Evolutionary conservation across 345 rosid species (phyloP).

Genomic region (Jatropha curcas): DNA sequence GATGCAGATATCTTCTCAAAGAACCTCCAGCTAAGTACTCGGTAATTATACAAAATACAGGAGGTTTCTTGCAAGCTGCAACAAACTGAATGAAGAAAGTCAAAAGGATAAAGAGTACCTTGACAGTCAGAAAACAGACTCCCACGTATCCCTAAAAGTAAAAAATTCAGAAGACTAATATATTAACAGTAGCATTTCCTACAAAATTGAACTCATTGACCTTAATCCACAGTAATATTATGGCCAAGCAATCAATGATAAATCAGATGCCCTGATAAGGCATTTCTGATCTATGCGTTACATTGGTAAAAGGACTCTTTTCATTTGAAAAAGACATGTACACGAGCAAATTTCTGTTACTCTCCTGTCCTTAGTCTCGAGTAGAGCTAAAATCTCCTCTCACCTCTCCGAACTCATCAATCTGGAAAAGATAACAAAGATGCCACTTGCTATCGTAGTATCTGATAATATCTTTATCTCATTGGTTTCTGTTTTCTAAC

Average conservation of each 20-base stretch:
- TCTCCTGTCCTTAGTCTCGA: conserved; percentile 1
- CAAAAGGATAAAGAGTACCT: conserved; percentile 4
- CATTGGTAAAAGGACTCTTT: background rate
- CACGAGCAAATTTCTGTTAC: background rate
- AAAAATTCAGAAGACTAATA: background rate
- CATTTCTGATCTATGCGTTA: background rate
- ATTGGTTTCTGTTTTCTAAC: background rate
- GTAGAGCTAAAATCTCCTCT: background rate
- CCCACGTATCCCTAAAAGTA: background rate
- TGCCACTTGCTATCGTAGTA: background rate
- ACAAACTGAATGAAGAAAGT: conserved; percentile 35
- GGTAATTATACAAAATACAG: conserved; percentile 38
- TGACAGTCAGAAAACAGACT: background rate
- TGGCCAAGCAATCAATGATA: background rate
- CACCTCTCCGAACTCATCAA: background rate
- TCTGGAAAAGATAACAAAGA: conserved; percentile 8
- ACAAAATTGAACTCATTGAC: background rate
- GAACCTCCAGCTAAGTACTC: conserved; percentile 38
- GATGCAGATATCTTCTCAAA: conserved; percentile 65
- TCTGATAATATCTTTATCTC: background rate
- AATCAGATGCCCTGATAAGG: background rate
- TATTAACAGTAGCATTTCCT: background rate
- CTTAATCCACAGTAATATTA: background rate
- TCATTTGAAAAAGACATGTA: background rate
- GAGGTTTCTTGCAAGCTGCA: conserved; percentile 38